Base-by-base conservation (phyloP, 306 rosid genomes). In the Inga laurina region DNA sequence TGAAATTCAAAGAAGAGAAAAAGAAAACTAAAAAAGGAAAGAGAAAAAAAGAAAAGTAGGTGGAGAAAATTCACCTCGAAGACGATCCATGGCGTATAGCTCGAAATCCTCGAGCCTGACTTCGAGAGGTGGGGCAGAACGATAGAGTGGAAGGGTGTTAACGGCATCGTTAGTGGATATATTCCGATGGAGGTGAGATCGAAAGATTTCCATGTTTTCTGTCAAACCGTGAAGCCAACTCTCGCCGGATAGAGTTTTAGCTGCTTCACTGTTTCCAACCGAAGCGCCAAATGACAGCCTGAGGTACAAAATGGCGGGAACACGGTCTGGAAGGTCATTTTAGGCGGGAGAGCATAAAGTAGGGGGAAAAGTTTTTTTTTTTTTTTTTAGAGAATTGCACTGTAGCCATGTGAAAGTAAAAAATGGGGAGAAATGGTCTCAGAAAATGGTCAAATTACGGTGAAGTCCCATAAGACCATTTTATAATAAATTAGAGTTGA, bases 81-180 rank as follows among this genome's bases (percentile, higher is more conserved):
- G 97, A 84, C 97, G 99, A 81, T 96, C 98, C 71, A 94, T 82
- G 86, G 99, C 99, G 79, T 86, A 94, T 65, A 90, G 93, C 89
- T 94, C 97, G 65, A 96, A 96, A 64, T 94, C 97, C 83, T 96
- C 97, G 62, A 96, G 98, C 52, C 94, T 82, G 79, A 94, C 97
- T 82, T 96, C 98, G 32, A 96, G 94, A 1, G 83, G 30, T 0
- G 99, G 99, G 77, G 97, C 92, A 37, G 93, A 91, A 54, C 98
- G 97, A 86, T 96, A 92, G 24, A 92, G 88, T 7, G 94, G 94
- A 72, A 94, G 80, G 39, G 90, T 61, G 4, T 88, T 57, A 35
- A 80, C 43, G 81, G 59, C 84, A 76, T 54, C 90, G 86, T 62
- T 75, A 10, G 84, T 52, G 70, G 85, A 32, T 22, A 71, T 44